These are phyloP conservation scores for Diospyros lotus DNA, from an alignment of 148 eudicot species.

Conservation along the genomic window DNA sequence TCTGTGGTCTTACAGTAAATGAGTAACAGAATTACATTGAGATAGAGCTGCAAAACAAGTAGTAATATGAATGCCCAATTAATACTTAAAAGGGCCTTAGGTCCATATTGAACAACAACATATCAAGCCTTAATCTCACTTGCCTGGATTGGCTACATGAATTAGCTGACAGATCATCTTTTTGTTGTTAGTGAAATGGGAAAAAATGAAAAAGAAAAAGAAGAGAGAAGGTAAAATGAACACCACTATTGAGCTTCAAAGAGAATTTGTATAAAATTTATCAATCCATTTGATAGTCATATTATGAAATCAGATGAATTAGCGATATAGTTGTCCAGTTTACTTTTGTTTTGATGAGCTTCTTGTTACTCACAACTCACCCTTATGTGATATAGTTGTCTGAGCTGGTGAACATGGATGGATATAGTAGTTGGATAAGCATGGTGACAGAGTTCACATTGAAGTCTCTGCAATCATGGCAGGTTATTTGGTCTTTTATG, in stretches of 20 bases:
- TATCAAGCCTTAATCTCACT: too few relatives aligned
- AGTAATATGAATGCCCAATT: too few relatives aligned
- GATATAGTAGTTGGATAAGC: slow-evolving; percentile 54
- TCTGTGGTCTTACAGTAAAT: too few relatives aligned
- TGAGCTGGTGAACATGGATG: slow-evolving; percentile 54
- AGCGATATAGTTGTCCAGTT: neutral
- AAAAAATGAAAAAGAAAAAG: too few relatives aligned
- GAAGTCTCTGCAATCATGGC: slow-evolving; percentile 67
- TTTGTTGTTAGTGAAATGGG: too few relatives aligned
- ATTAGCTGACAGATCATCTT: too few relatives aligned
- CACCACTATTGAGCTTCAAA: neutral
- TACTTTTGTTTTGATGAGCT: neutral
- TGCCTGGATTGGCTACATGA: too few relatives aligned
- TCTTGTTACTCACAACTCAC: slow-evolving; percentile 2
- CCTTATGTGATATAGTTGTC: slow-evolving; percentile 33
- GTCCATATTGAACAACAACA: too few relatives aligned
- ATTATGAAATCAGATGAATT: neutral
- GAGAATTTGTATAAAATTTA: neutral
- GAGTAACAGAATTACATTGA: too few relatives aligned
- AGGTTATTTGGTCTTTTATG: slow-evolving; percentile 33
- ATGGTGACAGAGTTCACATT: slow-evolving; percentile 58
- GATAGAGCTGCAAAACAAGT: too few relatives aligned
- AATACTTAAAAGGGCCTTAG: too few relatives aligned
- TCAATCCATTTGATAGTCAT: neutral
- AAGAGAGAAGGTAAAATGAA: too few relatives aligned